Evolutionary conservation across 2,329 filamentous ascomycete genomes (phyloP).

Genomic region (Nannizziopsis barbatae): DNA sequence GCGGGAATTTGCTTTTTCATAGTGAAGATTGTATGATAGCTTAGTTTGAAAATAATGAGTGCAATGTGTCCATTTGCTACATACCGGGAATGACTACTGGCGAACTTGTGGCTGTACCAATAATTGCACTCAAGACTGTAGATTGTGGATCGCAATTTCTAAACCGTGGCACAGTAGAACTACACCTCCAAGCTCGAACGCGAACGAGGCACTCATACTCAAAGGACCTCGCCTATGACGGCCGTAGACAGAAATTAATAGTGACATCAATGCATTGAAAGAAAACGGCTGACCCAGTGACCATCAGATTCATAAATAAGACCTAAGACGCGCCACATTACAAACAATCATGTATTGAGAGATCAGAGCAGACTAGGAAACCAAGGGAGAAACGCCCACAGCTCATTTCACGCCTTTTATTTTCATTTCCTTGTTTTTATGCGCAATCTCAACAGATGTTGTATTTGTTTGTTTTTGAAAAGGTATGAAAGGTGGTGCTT

Average conservation of each 20-base stretch:
- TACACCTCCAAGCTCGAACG: too few species aligned
- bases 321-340: conserved; percentile 12
- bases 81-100: too few species aligned
- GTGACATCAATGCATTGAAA: neutral
- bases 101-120: too few species aligned
- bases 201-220: too few species aligned
- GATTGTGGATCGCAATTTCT: too few species aligned
- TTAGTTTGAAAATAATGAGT: too few species aligned
- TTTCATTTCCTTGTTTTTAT: conserved; percentile 3
- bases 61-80: too few species aligned
- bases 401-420: conserved; percentile 11
- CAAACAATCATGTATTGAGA: conserved; percentile 12
- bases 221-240: too few species aligned
- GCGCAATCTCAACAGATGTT: conserved; percentile 2
- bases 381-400: conserved; percentile 8
- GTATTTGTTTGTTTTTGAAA: conserved; percentile 10
- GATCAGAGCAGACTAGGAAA: conserved; percentile 5
- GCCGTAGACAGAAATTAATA: neutral
- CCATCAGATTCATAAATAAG: conserved; percentile 10
- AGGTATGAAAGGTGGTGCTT: conserved; percentile 13
- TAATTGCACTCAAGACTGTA: too few species aligned
- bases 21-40: too few species aligned
- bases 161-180: too few species aligned
- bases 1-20: too few species aligned
- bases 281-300: conserved; percentile 8